Evolutionary conservation across 768 basidiomycete species (phyloP), one percentile per base, ranked within the genome.

Genomic region (Rhodotorula paludigena): DNA sequence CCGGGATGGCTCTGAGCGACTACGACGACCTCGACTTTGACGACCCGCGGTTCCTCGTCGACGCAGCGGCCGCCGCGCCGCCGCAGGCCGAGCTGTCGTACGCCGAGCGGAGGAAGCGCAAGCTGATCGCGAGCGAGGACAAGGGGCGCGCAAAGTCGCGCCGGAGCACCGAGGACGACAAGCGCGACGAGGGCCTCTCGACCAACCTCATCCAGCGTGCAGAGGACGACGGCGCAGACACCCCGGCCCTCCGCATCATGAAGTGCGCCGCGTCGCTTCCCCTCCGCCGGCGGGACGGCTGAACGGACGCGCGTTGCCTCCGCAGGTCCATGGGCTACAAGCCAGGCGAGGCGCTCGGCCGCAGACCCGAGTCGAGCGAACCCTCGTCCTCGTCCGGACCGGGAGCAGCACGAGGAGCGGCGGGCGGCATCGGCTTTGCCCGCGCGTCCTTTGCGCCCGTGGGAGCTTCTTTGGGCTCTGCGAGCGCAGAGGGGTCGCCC

Each of bases 301-400:
- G 30, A 18, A 15, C 21, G 32, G 39, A 15, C 42, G 36, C 14
- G 25, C 18, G 8, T 2, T 2, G 0, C 10, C 3, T 15, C 1
- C 28, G n/a, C 58, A 71, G 69, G 25, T 63, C 60, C 44, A 75
- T 75, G 74, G 74, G 74, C 7, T 75, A 74, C 66, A 72, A 59
- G 38, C 74, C 74, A 18, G 74, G 74, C 25, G 70, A 75, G 18
- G 73, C 73, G 45, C 57, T 75, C 33, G 74, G 74, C 28, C 64
- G 52, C 28, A 36, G 36, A 32, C 28, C 20, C 32, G 35, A 45
- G 32, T 14, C 49, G 44, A 25, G 25, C 41, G 42, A 21, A 5
- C 16, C 42, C 38, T 28, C 36, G 15, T 16, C 42, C 30, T 3
- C 28, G 16, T 12, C 54, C 2, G 25, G 21, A 10, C 15, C 49